These are phyloP conservation scores for Xylaria sp. DNA, from an alignment of 2,329 filamentous ascomycete species.

Conservation along the genomic window DNA sequence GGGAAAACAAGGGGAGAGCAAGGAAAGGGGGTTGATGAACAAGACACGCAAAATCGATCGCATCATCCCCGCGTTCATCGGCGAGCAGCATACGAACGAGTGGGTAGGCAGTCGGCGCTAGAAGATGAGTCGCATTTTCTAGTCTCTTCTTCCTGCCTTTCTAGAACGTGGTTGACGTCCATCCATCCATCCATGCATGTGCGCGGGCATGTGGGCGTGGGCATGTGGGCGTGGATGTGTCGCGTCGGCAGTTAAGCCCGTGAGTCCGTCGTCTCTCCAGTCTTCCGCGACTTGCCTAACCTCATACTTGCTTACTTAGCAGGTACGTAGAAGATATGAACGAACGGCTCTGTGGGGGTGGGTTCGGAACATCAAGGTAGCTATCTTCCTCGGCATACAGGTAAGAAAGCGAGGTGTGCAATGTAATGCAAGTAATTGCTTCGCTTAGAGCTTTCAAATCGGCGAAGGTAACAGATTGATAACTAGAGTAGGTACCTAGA, in stretches of 20 bases:
- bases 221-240: no score
- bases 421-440: no score
- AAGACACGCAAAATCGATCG: background rate
- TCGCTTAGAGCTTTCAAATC: conserved; percentile 3
- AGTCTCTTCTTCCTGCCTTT: conserved; percentile 5
- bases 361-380: no score
- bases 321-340: no score
- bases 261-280: background rate
- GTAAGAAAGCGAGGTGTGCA: no score
- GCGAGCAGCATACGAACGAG: background rate
- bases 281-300: background rate
- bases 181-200: background rate
- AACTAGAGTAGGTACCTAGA: no score
- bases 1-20: no score
- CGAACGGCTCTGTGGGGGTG: no score
- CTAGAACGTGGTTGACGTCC: background rate
- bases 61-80: background rate
- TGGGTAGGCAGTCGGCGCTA: background rate
- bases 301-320: no score
- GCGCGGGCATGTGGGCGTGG: background rate
- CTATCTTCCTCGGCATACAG: no score
- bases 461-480: background rate
- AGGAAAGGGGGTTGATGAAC: background rate
- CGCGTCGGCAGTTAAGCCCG: background rate
- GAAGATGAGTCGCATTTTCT: background rate